Base-by-base conservation (phyloP, 768 basidiomycete species). In the Leccinum olivaceopallidum region DNA sequence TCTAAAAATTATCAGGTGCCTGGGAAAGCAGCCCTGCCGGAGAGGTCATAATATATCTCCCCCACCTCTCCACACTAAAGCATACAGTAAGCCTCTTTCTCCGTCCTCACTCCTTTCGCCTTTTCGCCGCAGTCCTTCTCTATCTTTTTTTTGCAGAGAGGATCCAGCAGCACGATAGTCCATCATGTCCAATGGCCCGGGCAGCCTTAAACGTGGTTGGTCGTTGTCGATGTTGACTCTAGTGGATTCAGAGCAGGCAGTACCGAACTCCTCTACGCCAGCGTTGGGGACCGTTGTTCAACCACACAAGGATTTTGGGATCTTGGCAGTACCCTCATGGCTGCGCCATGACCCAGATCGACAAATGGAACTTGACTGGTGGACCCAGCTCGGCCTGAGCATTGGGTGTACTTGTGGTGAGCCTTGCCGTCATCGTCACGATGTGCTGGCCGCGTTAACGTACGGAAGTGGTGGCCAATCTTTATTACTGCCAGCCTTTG, bases 401-500 rank as follows among this genome's bases (percentile, higher is more conserved):
- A 59, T 80, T 10, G 75, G 78, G 9, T 79, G 80, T 48, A 83
- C 83, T 20, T 77, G 83, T 67, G 71, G 78, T 78, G 58, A 67
- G 78, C 30, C 44, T 34, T 63, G 55, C 60, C 47, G 48, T 59
- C 10, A 50, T 55, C 3, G 28, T 60, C 30, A 56, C 36, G 58
- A 60, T 58, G 30, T n/a, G 1, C 2, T 5, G 0, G 28, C 50
- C 30, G 20, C n/a, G 9, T 24, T 67, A 18, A 63, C 59, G 7
- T 20, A 2, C 7, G 5, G 14, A 55, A 74, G 74, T 65, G 51
- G 85, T 85, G 30, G 81, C 85, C 28, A 93, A 94, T 69, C 74
- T 94, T 53, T 94, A 92, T 69, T 94, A 93, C 61, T 89, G 86
- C 62, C 90, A 92, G 73, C 92, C 92, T 8, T 74, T 94, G 60